A percentile compares a stretch with the other conserved stretches of the same genome.
Conservation (phyloP, 129 eudicot genomes). For the Flaveria trinervia region DNA sequence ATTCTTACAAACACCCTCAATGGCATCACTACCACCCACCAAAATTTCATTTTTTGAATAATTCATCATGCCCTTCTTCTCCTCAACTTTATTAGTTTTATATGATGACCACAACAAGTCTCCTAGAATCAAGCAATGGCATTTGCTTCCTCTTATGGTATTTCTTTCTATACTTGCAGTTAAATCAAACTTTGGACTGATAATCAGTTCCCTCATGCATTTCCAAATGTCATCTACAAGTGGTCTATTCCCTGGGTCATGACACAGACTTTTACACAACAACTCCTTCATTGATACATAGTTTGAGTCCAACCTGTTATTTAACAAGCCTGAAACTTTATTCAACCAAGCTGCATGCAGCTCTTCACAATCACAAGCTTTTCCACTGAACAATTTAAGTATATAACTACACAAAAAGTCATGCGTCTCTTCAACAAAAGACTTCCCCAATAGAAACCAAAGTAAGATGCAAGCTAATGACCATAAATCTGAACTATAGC, state of each 20-base stretch:
- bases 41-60: conserved; percentile 23
- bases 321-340: conserved; percentile 43
- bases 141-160: conserved; percentile 18
- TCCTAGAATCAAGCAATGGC: conserved; percentile 56
- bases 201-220: conserved; percentile 46
- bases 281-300: conserved; percentile 33
- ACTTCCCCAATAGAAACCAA: conserved; percentile 53
- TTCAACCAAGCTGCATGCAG: conserved; percentile 51
- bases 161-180: conserved; percentile 21
- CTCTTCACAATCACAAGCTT: conserved; percentile 29
- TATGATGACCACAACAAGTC: conserved; percentile 43
- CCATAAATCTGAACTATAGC: conserved; percentile 80
- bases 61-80: conserved; percentile 31
- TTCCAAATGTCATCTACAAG: conserved; percentile 61
- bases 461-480: conserved; percentile 64
- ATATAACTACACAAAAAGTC: conserved; percentile 36
- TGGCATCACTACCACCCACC: conserved; percentile 42
- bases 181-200: conserved; percentile 40
- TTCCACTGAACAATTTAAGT: conserved; percentile 34
- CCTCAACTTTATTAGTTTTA: conserved; percentile 28
- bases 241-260: conserved; percentile 55
- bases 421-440: conserved; percentile 49
- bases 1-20: conserved; percentile 46
- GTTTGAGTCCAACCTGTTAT: conserved; percentile 33
- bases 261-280: conserved; percentile 52